Evolutionary conservation across 1,284 basidiomycete genomes (phyloP), one percentile per base, ranked within the genome.

Genomic region (Naganishia sp.): DNA sequence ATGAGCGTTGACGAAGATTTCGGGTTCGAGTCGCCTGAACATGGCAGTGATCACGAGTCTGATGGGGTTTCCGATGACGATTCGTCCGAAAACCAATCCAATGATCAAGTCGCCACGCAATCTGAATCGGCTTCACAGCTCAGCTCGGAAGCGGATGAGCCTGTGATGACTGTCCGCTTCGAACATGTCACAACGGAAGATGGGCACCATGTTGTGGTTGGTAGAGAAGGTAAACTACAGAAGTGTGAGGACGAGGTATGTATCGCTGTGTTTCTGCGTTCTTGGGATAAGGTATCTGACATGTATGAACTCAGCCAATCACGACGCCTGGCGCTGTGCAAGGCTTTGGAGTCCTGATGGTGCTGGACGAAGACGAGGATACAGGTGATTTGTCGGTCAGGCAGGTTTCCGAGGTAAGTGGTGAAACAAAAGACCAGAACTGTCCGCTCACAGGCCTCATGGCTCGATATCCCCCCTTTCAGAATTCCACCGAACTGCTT

Each of bases 251-350:
- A 94, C 72, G 90, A 94, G 83, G 88, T 88, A 67, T 31, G 74
- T 64, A 23, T 56, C 43, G 31, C 43, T 16, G 10, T 7, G 16
- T 42, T n/a, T 18, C 16, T 31, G 31, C 2, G 16, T 11, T 28
- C 28, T 31, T 45, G 28, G 28, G 28, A 28, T 2, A 28, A 25
- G 33, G 52, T 16, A 56, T 49, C 16, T 48, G 46, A 49, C 42
- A n/a, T 49, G 25, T 21, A 23, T 48, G 18, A 42, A 52, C n/a
- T n/a, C 46, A 88, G 87, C 91, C 91, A 0, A 94, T 95, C 60
- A 86, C 87, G 11, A 88, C 88, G 0, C 92, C 91, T 3, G 91
- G 91, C 2, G 88, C 91, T 0, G 85, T 94, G 0, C 92, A 95
- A 79, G 87, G 87, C 0, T 95, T 90, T 74, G 92, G 91, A 10